Conservation (phyloP, 768 basidiomycete genomes). For the Leccinum variicolor region DNA sequence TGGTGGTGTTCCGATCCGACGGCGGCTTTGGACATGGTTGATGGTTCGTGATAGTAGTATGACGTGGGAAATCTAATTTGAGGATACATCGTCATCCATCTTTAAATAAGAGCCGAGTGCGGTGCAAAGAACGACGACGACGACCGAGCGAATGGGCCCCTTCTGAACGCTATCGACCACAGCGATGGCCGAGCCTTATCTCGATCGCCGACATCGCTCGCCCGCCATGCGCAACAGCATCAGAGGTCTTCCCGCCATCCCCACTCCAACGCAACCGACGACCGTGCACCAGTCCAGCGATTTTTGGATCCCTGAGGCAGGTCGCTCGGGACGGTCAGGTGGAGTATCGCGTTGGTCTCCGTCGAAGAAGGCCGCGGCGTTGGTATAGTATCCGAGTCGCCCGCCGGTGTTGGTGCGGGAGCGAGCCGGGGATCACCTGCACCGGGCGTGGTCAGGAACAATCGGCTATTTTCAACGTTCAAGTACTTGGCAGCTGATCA, state of each 20-base stretch:
- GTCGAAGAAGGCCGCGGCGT: too few relatives aligned
- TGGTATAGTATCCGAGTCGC: too few relatives aligned
- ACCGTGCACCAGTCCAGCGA: conserved; percentile 44
- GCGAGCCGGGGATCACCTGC: too few relatives aligned
- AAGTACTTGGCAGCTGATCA: too few relatives aligned
- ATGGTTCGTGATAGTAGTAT: not conserved
- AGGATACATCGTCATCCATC: not conserved
- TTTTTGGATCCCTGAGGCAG: conserved; percentile 91
- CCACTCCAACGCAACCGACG: conserved; percentile 2
- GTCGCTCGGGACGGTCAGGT: conserved; percentile 82
- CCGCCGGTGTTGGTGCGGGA: too few relatives aligned
- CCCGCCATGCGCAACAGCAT: conserved; percentile 17
- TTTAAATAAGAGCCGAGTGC: too few relatives aligned
- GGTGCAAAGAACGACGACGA: conserved; percentile 10
- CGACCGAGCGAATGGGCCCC: conserved; percentile 1
- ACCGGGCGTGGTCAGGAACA: too few relatives aligned
- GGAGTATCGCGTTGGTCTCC: conserved; percentile 18
- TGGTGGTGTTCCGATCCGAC: conserved; percentile 5
- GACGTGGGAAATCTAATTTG: conserved; percentile 13
- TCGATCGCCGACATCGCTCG: conserved; percentile 3
- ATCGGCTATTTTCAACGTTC: too few relatives aligned
- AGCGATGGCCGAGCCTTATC: conserved; percentile 18
- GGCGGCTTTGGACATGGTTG: conserved; percentile 21
- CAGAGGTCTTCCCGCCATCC: conserved; percentile 30
- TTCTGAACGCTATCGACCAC: not conserved